Evolutionary conservation across 169 alveolate genomes (phyloP).

Genomic region (Plasmodium gonderi): DNA sequence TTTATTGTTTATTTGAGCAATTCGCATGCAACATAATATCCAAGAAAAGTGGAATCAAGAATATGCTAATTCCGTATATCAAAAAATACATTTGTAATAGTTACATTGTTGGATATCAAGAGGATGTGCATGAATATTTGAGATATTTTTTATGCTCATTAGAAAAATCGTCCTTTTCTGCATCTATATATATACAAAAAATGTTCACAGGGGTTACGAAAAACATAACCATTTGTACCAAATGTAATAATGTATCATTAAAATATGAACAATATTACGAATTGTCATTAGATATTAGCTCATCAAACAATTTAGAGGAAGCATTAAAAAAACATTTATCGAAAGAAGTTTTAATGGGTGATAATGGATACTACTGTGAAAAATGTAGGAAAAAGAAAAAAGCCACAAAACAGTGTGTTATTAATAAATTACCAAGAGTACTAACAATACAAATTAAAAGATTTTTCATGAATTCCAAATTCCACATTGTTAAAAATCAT

Average conservation of each 20-base stretch:
- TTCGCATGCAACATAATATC: slow-evolving; percentile 71
- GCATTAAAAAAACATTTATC: slow-evolving; percentile 71
- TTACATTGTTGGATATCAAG: slow-evolving; percentile 80
- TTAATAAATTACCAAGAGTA: slow-evolving; percentile 79
- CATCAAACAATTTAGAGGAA: slow-evolving; percentile 77
- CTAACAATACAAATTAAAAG: slow-evolving; percentile 79
- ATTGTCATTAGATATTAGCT: slow-evolving; percentile 78
- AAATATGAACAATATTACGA: slow-evolving; percentile 83
- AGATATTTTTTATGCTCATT: slow-evolving; percentile 79
- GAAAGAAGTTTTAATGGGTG: slow-evolving; percentile 72
- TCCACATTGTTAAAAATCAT: slow-evolving; percentile 37
- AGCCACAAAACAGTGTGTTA: slow-evolving; percentile 82
- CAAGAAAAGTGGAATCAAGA: slow-evolving; percentile 73
- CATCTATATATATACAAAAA: slow-evolving; percentile 45
- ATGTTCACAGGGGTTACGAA: slow-evolving; percentile 63
- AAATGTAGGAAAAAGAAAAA: slow-evolving; percentile 76
- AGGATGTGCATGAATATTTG: slow-evolving; percentile 82
- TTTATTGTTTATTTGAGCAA: slow-evolving; percentile 79
- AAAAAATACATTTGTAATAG: slow-evolving; percentile 79
- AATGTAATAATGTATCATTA: slow-evolving; percentile 79
- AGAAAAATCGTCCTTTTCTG: slow-evolving; percentile 76
- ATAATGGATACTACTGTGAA: slow-evolving; percentile 82
- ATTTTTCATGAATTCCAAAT: slow-evolving; percentile 73
- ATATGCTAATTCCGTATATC: slow-evolving; percentile 70
- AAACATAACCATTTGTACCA: slow-evolving; percentile 48